Evolutionary conservation across 495 filamentous ascomycete genomes (phyloP).

Genomic region (Aspergillus affinis): DNA sequence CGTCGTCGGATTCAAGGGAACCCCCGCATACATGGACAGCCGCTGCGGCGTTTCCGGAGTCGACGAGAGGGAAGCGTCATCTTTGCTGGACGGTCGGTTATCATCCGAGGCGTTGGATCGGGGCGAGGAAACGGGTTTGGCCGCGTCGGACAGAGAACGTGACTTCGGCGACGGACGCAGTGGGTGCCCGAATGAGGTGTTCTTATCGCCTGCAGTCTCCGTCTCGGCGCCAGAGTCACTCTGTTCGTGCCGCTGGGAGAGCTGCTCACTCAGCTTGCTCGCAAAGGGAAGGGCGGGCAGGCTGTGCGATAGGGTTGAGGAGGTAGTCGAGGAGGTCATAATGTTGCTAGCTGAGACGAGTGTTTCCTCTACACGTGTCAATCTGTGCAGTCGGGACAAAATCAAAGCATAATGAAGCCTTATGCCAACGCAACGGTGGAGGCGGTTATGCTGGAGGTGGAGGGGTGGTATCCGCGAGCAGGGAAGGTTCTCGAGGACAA

Average conservation of each 20-base stretch:
- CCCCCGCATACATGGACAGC: constrained; percentile 58
- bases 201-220: constrained; percentile 15
- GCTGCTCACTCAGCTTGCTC: constrained; percentile 45
- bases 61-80: constrained; percentile 68
- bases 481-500: not conserved
- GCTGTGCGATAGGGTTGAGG: constrained; percentile 25
- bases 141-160: constrained; percentile 46
- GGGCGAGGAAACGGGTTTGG: constrained; percentile 30
- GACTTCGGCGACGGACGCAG: constrained; percentile 36
- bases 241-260: constrained; percentile 29
- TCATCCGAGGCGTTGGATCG: constrained; percentile 28
- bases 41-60: constrained; percentile 66
- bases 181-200: constrained; percentile 20
- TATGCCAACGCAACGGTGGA: not conserved
- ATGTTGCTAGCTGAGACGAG: constrained; percentile 7
- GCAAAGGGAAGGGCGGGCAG: constrained; percentile 30
- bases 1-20: constrained; percentile 74
- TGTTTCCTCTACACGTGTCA: constrained; percentile 12
- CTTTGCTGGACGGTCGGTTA: constrained; percentile 57
- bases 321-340: constrained; percentile 23
- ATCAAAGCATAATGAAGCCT: constrained; percentile 2
- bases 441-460: not conserved
- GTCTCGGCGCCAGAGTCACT: constrained; percentile 16
- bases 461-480: not conserved
- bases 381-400: not conserved